Base-by-base conservation (phyloP, 139 green algal genomes). In the Chlorella vulgaris region DNA sequence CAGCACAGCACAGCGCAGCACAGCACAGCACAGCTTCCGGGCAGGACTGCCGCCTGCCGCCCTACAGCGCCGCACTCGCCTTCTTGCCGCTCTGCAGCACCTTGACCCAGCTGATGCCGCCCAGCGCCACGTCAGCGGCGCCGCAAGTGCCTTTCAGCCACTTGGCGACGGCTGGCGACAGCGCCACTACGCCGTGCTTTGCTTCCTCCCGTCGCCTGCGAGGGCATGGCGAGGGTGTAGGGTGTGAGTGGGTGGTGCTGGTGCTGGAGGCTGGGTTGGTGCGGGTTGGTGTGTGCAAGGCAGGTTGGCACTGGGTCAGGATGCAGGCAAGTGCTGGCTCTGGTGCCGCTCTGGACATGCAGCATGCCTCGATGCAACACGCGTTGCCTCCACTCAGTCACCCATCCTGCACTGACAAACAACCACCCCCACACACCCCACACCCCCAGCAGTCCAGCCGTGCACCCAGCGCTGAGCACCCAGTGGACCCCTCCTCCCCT, bases 51-150 rank as follows among this genome's bases (percentile, higher is more conserved):
- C n/a, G n/a, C n/a, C n/a, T n/a, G n/a, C n/a, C n/a, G n/a, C n/a
- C n/a, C n/a, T n/a, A n/a, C n/a, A n/a, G n/a, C n/a, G n/a, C n/a
- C n/a, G n/a, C n/a, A n/a, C 26, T 8, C 78, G 92, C 92, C 90
- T 81, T 91, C 82, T 94, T 95, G 43, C 90, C 65, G 0, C 81
- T 77, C 19, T 50, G 68, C 53, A 92, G 74, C 80, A 97, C 78
- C 82, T 94, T 94, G 35, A 55, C 33, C 89, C 93, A 97, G 29
- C 88, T 81, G 28, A 96, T 86, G 51, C 84, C 83, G 24, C 84
- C 69, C 62, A 97, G 73, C 60, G 84, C 83, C 40, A 96, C 87
- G 51, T 89, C 86, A 22, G 81, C 84, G 67, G 93, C 87, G 18
- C 90, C 90, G 19, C 62, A n/a, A n/a, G n/a, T 33, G 22, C 63